A percentile compares a stretch with the other conserved stretches of the same genome.
These are phyloP conservation scores for Thalassia testudinum DNA, from an alignment of 116 monocot species.

Conservation along the genomic window DNA sequence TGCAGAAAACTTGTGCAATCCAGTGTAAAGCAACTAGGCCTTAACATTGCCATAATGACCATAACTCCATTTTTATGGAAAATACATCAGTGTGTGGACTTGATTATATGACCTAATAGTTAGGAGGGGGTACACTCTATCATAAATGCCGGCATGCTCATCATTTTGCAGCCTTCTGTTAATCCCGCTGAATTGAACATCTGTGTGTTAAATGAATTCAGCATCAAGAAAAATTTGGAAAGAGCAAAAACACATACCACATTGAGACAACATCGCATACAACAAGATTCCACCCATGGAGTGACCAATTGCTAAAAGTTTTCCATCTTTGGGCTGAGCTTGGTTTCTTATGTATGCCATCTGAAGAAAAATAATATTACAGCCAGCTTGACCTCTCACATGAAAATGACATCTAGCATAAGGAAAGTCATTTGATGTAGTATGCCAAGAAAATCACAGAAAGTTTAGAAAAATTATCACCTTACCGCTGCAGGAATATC, in stretches of 20 bases:
- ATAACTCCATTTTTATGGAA: too few species aligned
- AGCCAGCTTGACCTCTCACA: neutral
- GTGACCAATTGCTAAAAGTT: slow-evolving; percentile 88
- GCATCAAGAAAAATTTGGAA: too few species aligned
- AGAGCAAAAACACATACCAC: slow-evolving; percentile 20
- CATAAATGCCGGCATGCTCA: too few species aligned
- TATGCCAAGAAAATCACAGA: neutral
- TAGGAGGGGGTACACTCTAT: too few species aligned
- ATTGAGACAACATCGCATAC: slow-evolving; percentile 83
- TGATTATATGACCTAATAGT: too few species aligned
- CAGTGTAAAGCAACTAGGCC: too few species aligned
- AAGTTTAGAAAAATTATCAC: slow-evolving; percentile 10
- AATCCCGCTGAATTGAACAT: neutral
- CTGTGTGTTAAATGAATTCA: neutral
- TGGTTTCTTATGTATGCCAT: slow-evolving; percentile 76
- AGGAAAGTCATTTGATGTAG: neutral
- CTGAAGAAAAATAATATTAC: slow-evolving; percentile 14
- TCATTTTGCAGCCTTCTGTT: too few species aligned
- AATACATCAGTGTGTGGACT: too few species aligned
- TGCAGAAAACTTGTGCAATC: too few species aligned
- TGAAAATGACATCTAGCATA: too few species aligned
- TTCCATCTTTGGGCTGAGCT: slow-evolving; percentile 61
- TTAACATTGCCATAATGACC: too few species aligned
- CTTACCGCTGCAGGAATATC: slow-evolving; percentile 97
- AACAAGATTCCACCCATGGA: slow-evolving; percentile 97